Percentiles rank a stretch among this genome's conserved stretches.
These are phyloP conservation scores for Leccinum subgranulosum DNA, from an alignment of 768 basidiomycete genomes.

Conservation along the genomic window DNA sequence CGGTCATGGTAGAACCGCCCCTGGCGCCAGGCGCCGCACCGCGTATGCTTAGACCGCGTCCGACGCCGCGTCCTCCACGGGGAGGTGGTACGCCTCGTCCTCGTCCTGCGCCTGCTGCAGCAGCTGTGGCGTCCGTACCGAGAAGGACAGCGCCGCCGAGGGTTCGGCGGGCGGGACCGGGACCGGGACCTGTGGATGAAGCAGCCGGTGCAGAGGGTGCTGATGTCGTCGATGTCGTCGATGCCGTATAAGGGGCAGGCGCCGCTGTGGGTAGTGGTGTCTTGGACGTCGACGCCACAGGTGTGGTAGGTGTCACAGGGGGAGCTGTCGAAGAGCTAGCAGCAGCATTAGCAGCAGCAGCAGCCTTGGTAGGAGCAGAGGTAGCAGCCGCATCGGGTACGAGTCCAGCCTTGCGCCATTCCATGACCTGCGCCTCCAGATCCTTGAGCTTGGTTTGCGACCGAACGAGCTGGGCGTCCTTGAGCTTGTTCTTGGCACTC, in stretches of 20 bases:
- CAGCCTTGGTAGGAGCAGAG: slow-evolving; percentile 22
- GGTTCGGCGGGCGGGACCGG: slow-evolving; percentile 31
- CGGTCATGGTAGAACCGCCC: slow-evolving; percentile 21
- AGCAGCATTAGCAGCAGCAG: slow-evolving; percentile 11
- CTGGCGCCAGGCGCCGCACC: slow-evolving; percentile 28
- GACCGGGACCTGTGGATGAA: slow-evolving; percentile 23
- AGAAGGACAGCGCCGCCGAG: slow-evolving; percentile 29
- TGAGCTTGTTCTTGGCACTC: slow-evolving; percentile 58
- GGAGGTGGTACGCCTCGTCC: slow-evolving; percentile 35
- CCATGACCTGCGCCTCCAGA: slow-evolving; percentile 59
- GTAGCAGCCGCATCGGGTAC: slow-evolving; percentile 38
- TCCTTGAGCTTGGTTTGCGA: slow-evolving; percentile 64
- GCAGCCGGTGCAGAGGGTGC: slow-evolving; percentile 19
- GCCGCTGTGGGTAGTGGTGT: slow-evolving; percentile 1
- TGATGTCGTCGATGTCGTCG: background rate
- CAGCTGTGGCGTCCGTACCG: slow-evolving; percentile 13
- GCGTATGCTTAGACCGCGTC: slow-evolving; percentile 26
- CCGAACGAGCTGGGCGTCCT: slow-evolving; percentile 66
- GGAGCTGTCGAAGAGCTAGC: slow-evolving; percentile 9
- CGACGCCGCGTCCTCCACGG: slow-evolving; percentile 32
- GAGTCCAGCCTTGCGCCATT: slow-evolving; percentile 50
- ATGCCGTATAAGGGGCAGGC: slow-evolving; percentile 16
- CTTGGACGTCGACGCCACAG: slow-evolving; percentile 28
- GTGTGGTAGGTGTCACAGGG: slow-evolving; percentile 27
- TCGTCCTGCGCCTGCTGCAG: slow-evolving; percentile 14